Evolutionary conservation across 169 alveolate genomes (phyloP).

Genomic region (Neospora caninum): DNA sequence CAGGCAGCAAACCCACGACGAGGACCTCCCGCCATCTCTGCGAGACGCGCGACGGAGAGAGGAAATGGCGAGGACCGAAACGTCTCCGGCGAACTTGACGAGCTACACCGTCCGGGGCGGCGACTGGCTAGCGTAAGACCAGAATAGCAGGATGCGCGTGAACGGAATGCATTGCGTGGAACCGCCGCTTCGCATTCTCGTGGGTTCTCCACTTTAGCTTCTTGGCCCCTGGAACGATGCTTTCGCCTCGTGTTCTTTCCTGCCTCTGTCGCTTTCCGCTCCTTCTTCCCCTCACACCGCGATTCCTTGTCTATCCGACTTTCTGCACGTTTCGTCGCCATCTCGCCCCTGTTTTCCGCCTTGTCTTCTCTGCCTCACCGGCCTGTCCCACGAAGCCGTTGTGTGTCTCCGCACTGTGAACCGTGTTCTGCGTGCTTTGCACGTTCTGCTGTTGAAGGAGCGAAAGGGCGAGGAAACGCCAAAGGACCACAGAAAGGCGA

Average conservation of each 20-base stretch:
- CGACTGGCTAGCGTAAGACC: conserved; percentile 35
- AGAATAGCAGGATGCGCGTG: background rate
- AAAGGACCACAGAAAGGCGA: too few relatives aligned
- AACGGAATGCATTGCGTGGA: background rate
- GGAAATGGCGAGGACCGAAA: background rate
- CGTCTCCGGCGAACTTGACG: background rate
- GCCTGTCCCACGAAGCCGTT: too few relatives aligned
- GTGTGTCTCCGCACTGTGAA: too few relatives aligned
- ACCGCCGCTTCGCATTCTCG: background rate
- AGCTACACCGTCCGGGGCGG: background rate
- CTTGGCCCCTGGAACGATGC: too few relatives aligned
- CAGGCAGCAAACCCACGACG: background rate
- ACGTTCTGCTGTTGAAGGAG: too few relatives aligned
- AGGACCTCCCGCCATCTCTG: background rate
- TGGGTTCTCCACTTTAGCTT: too few relatives aligned
- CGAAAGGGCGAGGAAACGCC: too few relatives aligned
- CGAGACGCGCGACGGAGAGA: background rate
- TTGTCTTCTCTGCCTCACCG: too few relatives aligned
- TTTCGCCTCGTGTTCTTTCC: background rate
- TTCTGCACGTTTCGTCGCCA: too few relatives aligned
- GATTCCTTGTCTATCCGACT: too few relatives aligned
- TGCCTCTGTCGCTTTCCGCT: background rate
- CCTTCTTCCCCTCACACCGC: background rate
- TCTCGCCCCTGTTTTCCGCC: too few relatives aligned
- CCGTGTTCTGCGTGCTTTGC: too few relatives aligned